Base-by-base conservation (phyloP, 768 basidiomycete genomes). In the Epithele typhae region DNA sequence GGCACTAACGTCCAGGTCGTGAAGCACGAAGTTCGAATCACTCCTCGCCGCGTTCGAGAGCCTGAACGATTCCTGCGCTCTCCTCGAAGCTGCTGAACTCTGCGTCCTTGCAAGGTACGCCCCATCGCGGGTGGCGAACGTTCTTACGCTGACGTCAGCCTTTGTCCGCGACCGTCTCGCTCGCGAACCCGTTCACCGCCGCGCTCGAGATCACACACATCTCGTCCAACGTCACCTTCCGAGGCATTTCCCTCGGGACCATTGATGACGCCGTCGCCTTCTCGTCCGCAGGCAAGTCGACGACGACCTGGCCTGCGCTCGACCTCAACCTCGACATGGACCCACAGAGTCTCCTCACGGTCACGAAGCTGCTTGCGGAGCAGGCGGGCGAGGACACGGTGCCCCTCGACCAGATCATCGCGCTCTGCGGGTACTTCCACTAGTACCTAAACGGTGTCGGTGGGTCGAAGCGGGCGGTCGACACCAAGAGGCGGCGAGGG, bases 121-220 rank as follows among this genome's bases (percentile, higher is more conserved):
- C n/a, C n/a, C n/a, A n/a, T n/a, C n/a, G n/a, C n/a, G n/a, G n/a
- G n/a, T n/a, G n/a, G n/a, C n/a, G n/a, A n/a, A n/a, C 37, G 1
- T n/a, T 22, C 24, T 12, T 19, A 1, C 23, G 22, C 52, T 79
- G 82, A 87, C 37, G 69, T 88, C 54, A 82, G 87, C 60, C 72
- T 87, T 49, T 76, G 32, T 80, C 83, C 53, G 80, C 83, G 43
- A 74, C 72, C 7, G 82, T 87, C 25, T 62, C 70, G 23, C 69
- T 89, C 24, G 68, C 60, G 37, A 87, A 89, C 59, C 85, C 84
- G 3, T 88, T 89, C 66, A 79, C 77, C 5, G 68, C 81, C 2
- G 65, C 69, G 19, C 70, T 88, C 30, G 61, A 67, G 23, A 77
- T 88, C 49, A 83, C 77, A 3, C 65, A 69, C 38, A 77, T 87